phyloP scores from a whole-genome alignment of 805 yeast species.

The Yarrowia sp. region DNA sequence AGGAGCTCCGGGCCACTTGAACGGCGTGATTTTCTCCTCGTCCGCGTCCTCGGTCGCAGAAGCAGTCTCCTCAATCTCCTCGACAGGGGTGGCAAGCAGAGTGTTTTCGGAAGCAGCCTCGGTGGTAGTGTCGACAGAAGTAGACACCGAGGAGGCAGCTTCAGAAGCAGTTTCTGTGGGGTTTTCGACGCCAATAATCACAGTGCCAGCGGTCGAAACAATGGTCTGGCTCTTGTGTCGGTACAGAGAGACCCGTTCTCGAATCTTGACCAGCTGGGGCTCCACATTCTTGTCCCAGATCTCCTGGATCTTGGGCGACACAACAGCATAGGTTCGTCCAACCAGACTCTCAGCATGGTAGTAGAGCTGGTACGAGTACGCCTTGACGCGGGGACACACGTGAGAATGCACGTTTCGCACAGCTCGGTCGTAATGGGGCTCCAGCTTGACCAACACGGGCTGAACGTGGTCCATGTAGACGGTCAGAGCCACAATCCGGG shows the following conservation, averaged over 20 bases:
- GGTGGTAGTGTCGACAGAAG: not conserved
- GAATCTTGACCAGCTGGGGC: constrained; percentile 33
- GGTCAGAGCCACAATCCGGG: not conserved
- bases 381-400: constrained; percentile 27
- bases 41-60: not conserved
- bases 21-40: constrained; percentile 15
- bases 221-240: constrained; percentile 8
- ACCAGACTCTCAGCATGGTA: not conserved
- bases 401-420: not conserved
- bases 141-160: not conserved
- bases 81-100: not conserved
- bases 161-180: not conserved
- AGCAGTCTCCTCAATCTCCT: not conserved
- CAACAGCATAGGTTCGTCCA: not conserved
- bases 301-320: constrained; percentile 27
- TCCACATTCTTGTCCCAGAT: constrained; percentile 31
- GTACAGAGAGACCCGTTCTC: constrained; percentile 29
- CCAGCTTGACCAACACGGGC: constrained; percentile 25
- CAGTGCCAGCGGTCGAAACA: constrained; percentile 19
- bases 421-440: constrained; percentile 26
- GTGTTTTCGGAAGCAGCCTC: not conserved
- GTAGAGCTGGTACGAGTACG: not conserved
- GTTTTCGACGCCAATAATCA: constrained; percentile 22
- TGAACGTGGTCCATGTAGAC: constrained; percentile 26
- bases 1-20: constrained; percentile 10